Base-by-base conservation (phyloP, 305 asterid genomes). In the Fraxinus floribunda region DNA sequence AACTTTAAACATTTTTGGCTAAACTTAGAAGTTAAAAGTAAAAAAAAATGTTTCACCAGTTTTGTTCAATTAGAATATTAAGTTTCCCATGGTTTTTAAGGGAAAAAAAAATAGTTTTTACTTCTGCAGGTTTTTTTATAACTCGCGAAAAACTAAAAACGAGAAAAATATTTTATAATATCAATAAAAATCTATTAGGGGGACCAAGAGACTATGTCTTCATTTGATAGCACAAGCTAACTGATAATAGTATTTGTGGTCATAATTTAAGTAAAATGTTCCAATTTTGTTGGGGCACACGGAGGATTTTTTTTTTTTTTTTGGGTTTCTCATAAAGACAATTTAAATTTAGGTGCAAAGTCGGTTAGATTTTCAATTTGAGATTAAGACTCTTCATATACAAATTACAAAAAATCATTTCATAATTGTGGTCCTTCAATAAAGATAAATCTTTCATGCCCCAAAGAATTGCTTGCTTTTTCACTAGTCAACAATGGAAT, bases 351-450 rank as follows among this genome's bases (percentile, higher is more conserved):
- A 83, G 81, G 66, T 29, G 52, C 77, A 86, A 86, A 81, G 35
- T 75, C 78, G 16, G 89, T 84, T 85, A 55, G 80, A 79, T 24
- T 38, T 78, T 85, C 83, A 83, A 79, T 78, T 89, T 82, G 78
- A 77, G 94, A 90, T 85, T 84, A 86, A 26, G 91, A 90, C 94
- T 66, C 24, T 82, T 80, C 89, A 88, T 82, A 88, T 49, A 86
- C 76, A 84, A 80, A 77, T 85, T 74, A 34, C 75, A 64, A 29
- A 84, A 82, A 83, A 78, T 52, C 49, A 81, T 73, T 80, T 84
- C 79, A 79, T 82, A 75, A 86, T 62, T 84, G 92, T 91, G 92
- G 93, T 91, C 94, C 92, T 86, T 82, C 79, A 66, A 36, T 71
- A 64, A 76, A 78, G 81, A 76, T 79, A 78, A 73, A 75, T 85